Conservation (phyloP, 176 grass and related monocot species). For the Ensete glaucum region DNA sequence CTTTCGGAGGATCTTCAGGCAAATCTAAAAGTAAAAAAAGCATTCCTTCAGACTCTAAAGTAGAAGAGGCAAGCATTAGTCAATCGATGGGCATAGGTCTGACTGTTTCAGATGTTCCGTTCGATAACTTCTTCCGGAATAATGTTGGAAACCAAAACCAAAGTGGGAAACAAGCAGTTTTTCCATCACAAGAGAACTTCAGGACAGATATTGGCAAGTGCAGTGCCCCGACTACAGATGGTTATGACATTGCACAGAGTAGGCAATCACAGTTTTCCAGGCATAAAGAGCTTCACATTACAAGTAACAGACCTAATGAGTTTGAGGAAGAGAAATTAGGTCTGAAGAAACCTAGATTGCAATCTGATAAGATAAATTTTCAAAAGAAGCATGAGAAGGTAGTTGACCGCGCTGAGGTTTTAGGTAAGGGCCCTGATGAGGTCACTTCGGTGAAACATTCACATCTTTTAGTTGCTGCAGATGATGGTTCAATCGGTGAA, state of each 20-base stretch:
- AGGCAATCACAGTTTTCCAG: conserved; percentile 29
- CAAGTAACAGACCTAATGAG: conserved; percentile 32
- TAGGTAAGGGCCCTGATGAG: conserved; percentile 51
- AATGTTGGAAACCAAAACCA: conserved; percentile 28
- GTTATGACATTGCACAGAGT: conserved; percentile 19
- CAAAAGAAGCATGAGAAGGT: conserved; percentile 46
- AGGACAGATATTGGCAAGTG: conserved; percentile 44
- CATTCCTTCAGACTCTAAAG: conserved; percentile 34
- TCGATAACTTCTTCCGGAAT: conserved; percentile 48
- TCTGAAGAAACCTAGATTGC: conserved; percentile 32
- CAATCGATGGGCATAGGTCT: conserved; percentile 6
- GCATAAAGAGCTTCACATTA: conserved; percentile 38
- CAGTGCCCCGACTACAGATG: conserved; percentile 20
- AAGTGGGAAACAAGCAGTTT: conserved; percentile 44
- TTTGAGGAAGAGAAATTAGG: conserved; percentile 45
- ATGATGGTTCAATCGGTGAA: conserved; percentile 90
- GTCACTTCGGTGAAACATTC: conserved; percentile 34
- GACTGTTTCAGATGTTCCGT: conserved; percentile 45
- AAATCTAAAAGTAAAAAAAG: conserved; percentile 46
- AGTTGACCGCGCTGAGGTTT: conserved; percentile 40
- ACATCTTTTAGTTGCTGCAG: conserved; percentile 65
- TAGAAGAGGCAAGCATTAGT: conserved; percentile 63
- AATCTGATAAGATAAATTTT: conserved; percentile 47
- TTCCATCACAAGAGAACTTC: conserved; percentile 36
- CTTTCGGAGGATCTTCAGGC: conserved; percentile 54